A percentile compares a stretch with the other conserved stretches of the same genome.
Evolutionary conservation across 192 early-diverging fungal species (phyloP).

Genomic region (Geranomyces variabilis): DNA sequence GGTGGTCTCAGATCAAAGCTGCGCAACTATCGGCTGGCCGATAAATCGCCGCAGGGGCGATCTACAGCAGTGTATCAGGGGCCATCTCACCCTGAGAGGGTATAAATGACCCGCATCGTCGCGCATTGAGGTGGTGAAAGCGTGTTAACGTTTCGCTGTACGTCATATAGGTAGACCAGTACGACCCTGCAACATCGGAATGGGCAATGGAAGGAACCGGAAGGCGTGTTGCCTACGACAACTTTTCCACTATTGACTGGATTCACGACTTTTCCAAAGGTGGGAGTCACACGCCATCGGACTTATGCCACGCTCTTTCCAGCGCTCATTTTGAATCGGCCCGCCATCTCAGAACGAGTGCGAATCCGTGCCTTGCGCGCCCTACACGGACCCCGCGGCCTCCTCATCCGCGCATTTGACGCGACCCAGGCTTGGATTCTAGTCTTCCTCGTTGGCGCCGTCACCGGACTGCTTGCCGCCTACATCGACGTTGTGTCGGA

Average conservation of each 20-base stretch:
- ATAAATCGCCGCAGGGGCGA: not conserved
- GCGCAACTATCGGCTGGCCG: no score
- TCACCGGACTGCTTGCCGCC: slow-evolving; percentile 50
- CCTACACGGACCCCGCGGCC: slow-evolving; percentile 15
- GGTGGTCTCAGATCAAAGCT: no score
- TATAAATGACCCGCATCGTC: not conserved
- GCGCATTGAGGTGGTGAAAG: no score
- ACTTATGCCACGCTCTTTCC: slow-evolving; percentile 23
- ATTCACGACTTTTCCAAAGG: slow-evolving; percentile 88
- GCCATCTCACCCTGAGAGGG: not conserved
- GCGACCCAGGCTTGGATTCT: slow-evolving; percentile 51
- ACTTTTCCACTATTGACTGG: slow-evolving; percentile 82
- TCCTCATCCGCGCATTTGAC: slow-evolving; percentile 19
- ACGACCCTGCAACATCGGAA: slow-evolving; percentile 23
- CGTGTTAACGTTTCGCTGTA: no score
- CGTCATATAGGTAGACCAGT: slow-evolving; percentile 15
- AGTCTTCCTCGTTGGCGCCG: slow-evolving; percentile 45
- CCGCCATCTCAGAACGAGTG: slow-evolving; percentile 23
- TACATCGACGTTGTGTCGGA: slow-evolving; percentile 50
- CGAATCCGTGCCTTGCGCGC: slow-evolving; percentile 29
- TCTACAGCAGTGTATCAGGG: not conserved
- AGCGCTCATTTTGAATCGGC: not conserved
- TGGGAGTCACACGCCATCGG: no score
- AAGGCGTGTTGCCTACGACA: slow-evolving; percentile 45
- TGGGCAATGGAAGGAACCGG: slow-evolving; percentile 38